Base-by-base conservation (phyloP, 2,329 filamentous ascomycete genomes). In the Nectriaceae sp. region DNA sequence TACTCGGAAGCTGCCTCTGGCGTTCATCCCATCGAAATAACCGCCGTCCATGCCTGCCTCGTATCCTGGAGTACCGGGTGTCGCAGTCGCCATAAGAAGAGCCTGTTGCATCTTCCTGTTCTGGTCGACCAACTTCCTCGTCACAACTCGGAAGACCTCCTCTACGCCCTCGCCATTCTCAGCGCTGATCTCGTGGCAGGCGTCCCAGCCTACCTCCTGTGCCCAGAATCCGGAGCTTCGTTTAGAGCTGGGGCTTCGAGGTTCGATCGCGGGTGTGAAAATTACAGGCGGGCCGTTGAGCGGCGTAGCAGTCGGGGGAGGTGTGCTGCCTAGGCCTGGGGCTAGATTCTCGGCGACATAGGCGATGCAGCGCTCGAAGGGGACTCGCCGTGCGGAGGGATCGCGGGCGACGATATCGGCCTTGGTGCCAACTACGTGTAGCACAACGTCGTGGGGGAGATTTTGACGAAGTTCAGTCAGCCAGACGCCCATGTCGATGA, bases 361-460 rank as follows among this genome's bases (percentile, higher is more conserved):
- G 40, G 90, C 90, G 64, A 97, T 96, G 67, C 92, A 97, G 55
- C 89, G 84, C 71, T 99, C 93, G 67, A 97, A 97, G 18, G 92
- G 90, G 5, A 99, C 90, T 65, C 92, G 85, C 46, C 93, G 85
- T 53, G 79, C 77, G 5, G 80, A 78, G 4, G 93, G 91, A 54
- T 97, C 90, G 59, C 87, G 80, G 35, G 91, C 87, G 42, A 97
- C 92, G 38, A 97, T 84, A 70, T 99, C 93, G 52, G 88, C 86
- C 68, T 96, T 96, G 11, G 90, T 97, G 55, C 93, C 94, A 8
- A 97, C 92, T n/a, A 97, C 88, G 67, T 97, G 92, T 4, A 97
- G 80, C 40, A 97, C 87, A 44, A 95, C 85, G 59, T 92, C 88
- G 50, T 85, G 72, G 3, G 84, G 83, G 19, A 93, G 80, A 65